Base-by-base conservation (phyloP, 1,284 basidiomycete species). In the Malassezia sp. region DNA sequence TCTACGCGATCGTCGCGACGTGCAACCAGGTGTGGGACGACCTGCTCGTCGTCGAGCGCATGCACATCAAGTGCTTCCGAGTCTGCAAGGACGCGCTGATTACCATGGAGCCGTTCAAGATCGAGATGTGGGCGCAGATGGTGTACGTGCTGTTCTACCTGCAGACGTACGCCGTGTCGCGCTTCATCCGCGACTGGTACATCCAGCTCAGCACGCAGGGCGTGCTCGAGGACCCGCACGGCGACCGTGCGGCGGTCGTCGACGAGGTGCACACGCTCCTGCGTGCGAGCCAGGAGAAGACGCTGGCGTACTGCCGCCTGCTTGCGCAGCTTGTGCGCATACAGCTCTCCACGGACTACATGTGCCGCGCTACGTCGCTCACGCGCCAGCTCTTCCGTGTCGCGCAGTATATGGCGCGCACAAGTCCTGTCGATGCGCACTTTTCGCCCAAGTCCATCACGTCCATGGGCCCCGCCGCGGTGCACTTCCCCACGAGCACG, bases 351-450 rank as follows among this genome's bases (percentile, higher is more conserved):
- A 45, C 42, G 10, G 36, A 33, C 3, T 26, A 40, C 14, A 5
- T 50, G 17, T 22, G 20, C 37, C 43, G 42, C 21, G 42, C 31
- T 14, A 24, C 48, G 24, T 20, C 36, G 4, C n/a, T 41, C 14
- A 45, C 33, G 8, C 42, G 48, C 7, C 47, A 50, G 20, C 29
- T 57, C 20, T 50, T 54, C 28, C 47, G 46, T 15, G 43, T 59
- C 0, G 47, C 58, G 12, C 49, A 56, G 36, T 47, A 45, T 24
- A 32, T 60, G 5, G 45, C 52, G n/a, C 43, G 52, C n/a, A 38
- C 46, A 21, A 7, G 18, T 17, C 32, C 48, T 1, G 26, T 41
- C 20, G 36, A 31, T 17, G 22, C 10, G 23, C 20, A 20, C 1
- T 6, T 22, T 2, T 27, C 17, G 1, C 17, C 26, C 4, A 8